Percentiles rank a stretch among this genome's conserved stretches.
phyloP scores from a whole-genome alignment of 768 basidiomycete genomes.

The Tricholomella constricta region DNA sequence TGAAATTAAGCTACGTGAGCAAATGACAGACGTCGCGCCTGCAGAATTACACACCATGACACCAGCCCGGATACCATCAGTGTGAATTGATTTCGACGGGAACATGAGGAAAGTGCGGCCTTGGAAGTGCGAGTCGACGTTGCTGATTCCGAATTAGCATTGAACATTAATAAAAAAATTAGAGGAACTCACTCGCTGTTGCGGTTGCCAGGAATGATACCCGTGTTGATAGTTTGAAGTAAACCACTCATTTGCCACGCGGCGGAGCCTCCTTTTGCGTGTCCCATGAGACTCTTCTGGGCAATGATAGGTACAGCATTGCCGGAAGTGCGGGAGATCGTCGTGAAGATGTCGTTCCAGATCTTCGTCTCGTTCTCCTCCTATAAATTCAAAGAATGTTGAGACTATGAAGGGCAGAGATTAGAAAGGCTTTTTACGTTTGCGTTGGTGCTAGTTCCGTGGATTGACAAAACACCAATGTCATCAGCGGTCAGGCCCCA shows the following conservation, averaged over 20 bases:
- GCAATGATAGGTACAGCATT: slow-evolving; percentile 98
- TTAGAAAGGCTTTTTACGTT: slow-evolving; percentile 49
- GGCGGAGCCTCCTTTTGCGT: slow-evolving; percentile 98
- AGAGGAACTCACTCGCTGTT: slow-evolving; percentile 82
- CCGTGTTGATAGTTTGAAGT: slow-evolving; percentile 80
- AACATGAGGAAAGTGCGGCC: slow-evolving; percentile 91
- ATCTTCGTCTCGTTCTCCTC: slow-evolving; percentile 98
- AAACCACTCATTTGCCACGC: slow-evolving; percentile 97
- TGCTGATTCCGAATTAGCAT: slow-evolving; percentile 47
- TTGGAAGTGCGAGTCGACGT: slow-evolving; percentile 91
- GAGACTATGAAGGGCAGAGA: neutral
- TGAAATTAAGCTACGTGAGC: slow-evolving; percentile 10
- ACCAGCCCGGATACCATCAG: slow-evolving; percentile 88
- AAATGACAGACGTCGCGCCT: neutral
- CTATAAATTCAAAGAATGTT: slow-evolving; percentile 34
- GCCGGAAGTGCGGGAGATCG: slow-evolving; percentile 85
- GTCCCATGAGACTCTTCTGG: slow-evolving; percentile 96
- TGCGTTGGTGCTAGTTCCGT: slow-evolving; percentile 85
- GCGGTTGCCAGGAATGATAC: slow-evolving; percentile 92
- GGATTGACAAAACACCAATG: slow-evolving; percentile 86
- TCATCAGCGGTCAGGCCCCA: slow-evolving; percentile 96
- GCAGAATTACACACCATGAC: slow-evolving; percentile 68
- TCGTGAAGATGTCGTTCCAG: slow-evolving; percentile 94
- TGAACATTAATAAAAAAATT: slow-evolving; percentile 1
- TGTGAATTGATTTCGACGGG: slow-evolving; percentile 95